These are phyloP conservation scores for Botrytis tulipae DNA, from an alignment of 2,329 filamentous ascomycete species.

Conservation along the genomic window DNA sequence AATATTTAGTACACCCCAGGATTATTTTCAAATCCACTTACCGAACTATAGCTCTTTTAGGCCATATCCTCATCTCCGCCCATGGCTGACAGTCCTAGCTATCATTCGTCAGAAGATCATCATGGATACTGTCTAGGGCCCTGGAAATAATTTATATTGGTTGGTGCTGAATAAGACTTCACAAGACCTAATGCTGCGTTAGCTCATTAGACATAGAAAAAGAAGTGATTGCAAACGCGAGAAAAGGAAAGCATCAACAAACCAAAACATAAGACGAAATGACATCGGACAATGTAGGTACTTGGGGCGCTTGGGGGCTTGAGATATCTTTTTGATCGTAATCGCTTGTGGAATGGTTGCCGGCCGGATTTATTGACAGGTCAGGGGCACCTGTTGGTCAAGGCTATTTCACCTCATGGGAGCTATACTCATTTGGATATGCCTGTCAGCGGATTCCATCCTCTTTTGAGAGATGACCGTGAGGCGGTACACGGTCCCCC, in stretches of 20 bases:
- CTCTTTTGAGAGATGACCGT: conserved; percentile 29
- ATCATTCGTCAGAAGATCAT: conserved; percentile 9
- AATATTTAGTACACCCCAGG: neutral
- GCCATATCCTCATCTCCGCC: conserved; percentile 12
- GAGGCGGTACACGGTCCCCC: conserved; percentile 30
- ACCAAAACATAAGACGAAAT: conserved; percentile 12
- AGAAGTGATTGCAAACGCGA: conserved; percentile 20
- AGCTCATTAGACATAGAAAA: conserved; percentile 16
- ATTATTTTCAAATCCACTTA: conserved; percentile 4
- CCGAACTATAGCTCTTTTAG: neutral
- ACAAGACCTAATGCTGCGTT: conserved; percentile 25
- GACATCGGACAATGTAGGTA: conserved; percentile 17
- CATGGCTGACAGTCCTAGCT: neutral
- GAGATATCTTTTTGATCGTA: conserved; percentile 16
- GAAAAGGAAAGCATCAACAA: conserved; percentile 21
- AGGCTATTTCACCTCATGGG: conserved; percentile 15
- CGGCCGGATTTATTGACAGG: conserved; percentile 30
- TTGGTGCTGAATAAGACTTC: conserved; percentile 32
- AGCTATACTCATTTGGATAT: conserved; percentile 28
- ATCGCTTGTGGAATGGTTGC: conserved; percentile 12
- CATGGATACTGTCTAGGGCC: conserved; percentile 8
- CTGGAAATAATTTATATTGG: conserved; percentile 8
- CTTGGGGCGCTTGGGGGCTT: conserved; percentile 24
- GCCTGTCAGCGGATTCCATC: conserved; percentile 29
- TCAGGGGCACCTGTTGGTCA: conserved; percentile 26